These are phyloP conservation scores for Ceratocystis variospora DNA, from an alignment of 2,329 filamentous ascomycete genomes.

Conservation along the genomic window DNA sequence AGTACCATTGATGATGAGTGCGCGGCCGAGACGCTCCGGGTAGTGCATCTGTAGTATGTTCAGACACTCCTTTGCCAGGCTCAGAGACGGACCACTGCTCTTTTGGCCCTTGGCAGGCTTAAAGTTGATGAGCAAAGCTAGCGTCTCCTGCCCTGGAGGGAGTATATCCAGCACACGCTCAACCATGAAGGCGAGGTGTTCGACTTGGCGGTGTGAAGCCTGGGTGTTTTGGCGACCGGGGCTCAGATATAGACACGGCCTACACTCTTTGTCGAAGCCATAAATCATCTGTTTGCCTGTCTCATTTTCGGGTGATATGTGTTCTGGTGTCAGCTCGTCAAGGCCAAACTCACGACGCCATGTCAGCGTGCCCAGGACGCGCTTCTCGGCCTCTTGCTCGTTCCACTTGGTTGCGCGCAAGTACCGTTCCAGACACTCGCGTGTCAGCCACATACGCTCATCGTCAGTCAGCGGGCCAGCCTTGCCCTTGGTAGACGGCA, in stretches of 20 bases:
- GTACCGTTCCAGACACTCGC: constrained; percentile 84
- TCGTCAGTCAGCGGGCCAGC: constrained; percentile 56
- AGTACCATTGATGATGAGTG: constrained; percentile 77
- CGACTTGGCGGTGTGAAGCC: constrained; percentile 67
- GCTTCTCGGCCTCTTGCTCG: constrained; percentile 57
- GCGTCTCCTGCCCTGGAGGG: constrained; percentile 71
- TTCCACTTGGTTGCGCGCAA: constrained; percentile 89
- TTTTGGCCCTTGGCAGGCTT: constrained; percentile 61
- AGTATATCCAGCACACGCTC: constrained; percentile 81
- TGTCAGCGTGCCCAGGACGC: constrained; percentile 64
- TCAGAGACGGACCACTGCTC: constrained; percentile 58
- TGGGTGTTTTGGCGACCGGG: constrained; percentile 90
- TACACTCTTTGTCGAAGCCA: constrained; percentile 70
- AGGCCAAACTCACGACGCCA: constrained; percentile 90
- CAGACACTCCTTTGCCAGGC: constrained; percentile 69
- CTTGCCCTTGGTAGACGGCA: constrained; percentile 43
- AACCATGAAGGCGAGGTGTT: constrained; percentile 92
- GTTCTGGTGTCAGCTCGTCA: constrained; percentile 63
- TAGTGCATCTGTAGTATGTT: constrained; percentile 91
- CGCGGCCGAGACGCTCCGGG: constrained; percentile 77
- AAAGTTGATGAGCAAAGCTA: constrained; percentile 85
- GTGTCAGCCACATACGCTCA: constrained; percentile 81
- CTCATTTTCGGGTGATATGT: constrained; percentile 87
- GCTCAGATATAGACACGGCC: constrained; percentile 84
- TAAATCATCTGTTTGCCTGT: constrained; percentile 88